phyloP scores from a whole-genome alignment of 257 asterid species.

The Pogostemon cablin region DNA sequence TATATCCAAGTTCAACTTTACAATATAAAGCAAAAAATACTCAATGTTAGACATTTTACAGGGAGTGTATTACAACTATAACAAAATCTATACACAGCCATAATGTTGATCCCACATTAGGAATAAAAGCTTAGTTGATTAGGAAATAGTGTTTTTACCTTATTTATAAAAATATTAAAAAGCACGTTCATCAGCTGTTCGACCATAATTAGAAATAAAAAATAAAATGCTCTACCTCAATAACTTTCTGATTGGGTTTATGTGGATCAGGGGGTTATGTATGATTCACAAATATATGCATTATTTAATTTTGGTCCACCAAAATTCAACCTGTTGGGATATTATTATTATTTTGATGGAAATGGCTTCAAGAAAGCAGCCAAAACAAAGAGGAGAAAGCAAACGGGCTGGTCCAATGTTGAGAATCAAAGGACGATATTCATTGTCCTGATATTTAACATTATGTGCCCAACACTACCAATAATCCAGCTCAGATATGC shows the following conservation, averaged over 20 bases:
- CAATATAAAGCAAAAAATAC: no score
- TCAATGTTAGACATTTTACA: no score
- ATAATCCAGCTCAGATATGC: constrained; percentile 68
- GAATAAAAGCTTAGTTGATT: no score
- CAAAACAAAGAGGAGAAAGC: not conserved
- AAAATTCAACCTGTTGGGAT: constrained; percentile 9
- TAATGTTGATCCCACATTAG: no score
- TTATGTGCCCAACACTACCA: constrained; percentile 50
- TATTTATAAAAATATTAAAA: no score
- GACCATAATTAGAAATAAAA: no score
- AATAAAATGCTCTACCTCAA: constrained; percentile 6
- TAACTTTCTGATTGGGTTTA: not conserved
- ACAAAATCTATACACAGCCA: no score
- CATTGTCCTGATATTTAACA: constrained; percentile 24
- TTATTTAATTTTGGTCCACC: constrained; percentile 19
- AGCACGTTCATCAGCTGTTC: no score
- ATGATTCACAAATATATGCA: constrained; percentile 6
- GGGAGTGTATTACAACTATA: no score
- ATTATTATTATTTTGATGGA: constrained; percentile 25
- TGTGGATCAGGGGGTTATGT: constrained; percentile 15
- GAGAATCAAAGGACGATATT: constrained; percentile 16
- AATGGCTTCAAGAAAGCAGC: constrained; percentile 19
- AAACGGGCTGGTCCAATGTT: constrained; percentile 9
- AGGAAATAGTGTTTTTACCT: no score
- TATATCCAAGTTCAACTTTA: not conserved